Evolutionary conservation across 805 yeast genomes (phyloP), one percentile per base, ranked within the genome.

Genomic region (Nakazawaea molendinolei): DNA sequence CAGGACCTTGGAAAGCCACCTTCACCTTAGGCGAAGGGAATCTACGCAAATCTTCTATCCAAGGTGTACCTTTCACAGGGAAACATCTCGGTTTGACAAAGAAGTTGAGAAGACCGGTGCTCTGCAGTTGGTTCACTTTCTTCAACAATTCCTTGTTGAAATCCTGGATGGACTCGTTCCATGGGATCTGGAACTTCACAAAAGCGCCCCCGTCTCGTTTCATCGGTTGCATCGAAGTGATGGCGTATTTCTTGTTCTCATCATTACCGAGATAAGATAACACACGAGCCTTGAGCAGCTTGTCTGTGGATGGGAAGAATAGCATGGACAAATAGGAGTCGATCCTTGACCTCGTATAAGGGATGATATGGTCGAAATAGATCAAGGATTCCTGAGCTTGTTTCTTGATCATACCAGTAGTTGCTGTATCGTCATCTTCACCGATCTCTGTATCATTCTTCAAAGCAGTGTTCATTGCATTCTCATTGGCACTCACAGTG

Each of bases 121-220:
- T 41, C 16, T 39, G 35, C 1, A 48, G 41, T 13, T 45, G 48
- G 35, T 38, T 61, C 39, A 45, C 71, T 47, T 54, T 66, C 50
- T 45, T 51, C 42, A 28, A 59, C 19, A 86, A 65, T 42, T 59
- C 55, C 3, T 66, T 50, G 39, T 79, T 76, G 33, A 81, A 67
- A 16, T 73, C 78, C 27, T 71, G 67, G 5, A 70, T 59, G 5
- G 70, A 59, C 37, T 56, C 56, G 3, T 58, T 67, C 5, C 63
- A 66, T 0, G 89, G 85, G 20, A 84, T 73, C 21, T 63, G 56
- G 48, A 81, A 81, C 45, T 80, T 81, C 24, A 86, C 92, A 67
- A 90, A 89, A 2, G 86, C 96, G 30, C 97, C 97, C 35, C 97
- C 95, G 51, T 92, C 98, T 42, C 95, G 67, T 39, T 65, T 67